Evolutionary conservation across 768 basidiomycete species (phyloP).

Genomic region (Calocybe gangraenosa): DNA sequence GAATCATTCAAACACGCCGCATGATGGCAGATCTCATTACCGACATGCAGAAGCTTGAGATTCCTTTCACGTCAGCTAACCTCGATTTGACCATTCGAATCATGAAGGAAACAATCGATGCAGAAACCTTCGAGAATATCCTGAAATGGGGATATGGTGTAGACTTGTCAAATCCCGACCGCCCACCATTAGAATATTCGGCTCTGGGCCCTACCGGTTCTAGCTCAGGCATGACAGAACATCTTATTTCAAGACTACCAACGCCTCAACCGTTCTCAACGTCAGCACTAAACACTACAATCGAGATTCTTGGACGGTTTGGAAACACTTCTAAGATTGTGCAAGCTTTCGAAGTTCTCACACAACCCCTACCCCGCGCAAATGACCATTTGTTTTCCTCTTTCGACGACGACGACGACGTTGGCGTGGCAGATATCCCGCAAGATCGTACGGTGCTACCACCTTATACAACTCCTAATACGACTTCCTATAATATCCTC

Average conservation of each 20-base stretch:
- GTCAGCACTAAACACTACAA: conserved; percentile 64
- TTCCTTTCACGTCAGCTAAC: conserved; percentile 53
- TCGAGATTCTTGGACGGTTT: conserved; percentile 64
- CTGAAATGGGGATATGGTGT: conserved; percentile 72
- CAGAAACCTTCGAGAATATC: conserved; percentile 51
- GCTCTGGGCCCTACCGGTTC: conserved; percentile 10
- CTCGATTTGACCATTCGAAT: conserved; percentile 68
- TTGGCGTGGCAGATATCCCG: conserved; percentile 37
- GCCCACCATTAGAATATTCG: conserved; percentile 48
- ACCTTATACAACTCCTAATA: conserved; percentile 52
- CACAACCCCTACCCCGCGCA: conserved; percentile 59
- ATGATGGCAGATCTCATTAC: conserved; percentile 48
- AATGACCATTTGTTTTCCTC: conserved; percentile 44
- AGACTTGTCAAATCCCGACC: conserved; percentile 73
- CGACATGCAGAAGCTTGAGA: conserved; percentile 49
- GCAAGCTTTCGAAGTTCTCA: conserved; percentile 74
- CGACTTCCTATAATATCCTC: conserved; percentile 60
- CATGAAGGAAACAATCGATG: conserved; percentile 59
- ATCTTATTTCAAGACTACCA: conserved; percentile 8
- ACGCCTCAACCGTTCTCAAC: conserved; percentile 51
- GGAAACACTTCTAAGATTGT: conserved; percentile 64
- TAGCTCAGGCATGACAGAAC: conserved; percentile 3
- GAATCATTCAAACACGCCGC: conserved; percentile 39
- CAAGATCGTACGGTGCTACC: conserved; percentile 31
- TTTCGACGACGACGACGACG: conserved; percentile 69